A percentile compares a stretch with the other conserved stretches of the same genome.
phyloP scores from a whole-genome alignment of 2,329 filamentous ascomycete genomes.

The Hypoxylon sp. region DNA sequence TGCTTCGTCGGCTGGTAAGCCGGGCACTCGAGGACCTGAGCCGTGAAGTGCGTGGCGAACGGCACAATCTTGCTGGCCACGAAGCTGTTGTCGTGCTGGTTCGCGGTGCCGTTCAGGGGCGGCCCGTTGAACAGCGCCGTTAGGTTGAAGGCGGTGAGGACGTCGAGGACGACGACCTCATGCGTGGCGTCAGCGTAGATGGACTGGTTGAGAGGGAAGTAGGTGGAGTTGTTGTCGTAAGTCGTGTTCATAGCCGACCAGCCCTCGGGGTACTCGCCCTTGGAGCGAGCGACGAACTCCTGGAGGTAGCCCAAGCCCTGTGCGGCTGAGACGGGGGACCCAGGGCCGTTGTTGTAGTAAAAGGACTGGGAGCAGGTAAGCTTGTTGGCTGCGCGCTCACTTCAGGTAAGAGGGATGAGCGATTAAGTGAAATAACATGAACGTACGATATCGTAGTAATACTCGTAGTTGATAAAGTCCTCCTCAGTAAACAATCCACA shows the following conservation, averaged over 20 bases:
- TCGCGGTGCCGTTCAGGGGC: conserved; percentile 34
- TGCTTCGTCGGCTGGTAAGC: conserved; percentile 45
- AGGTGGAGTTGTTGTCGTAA: conserved; percentile 51
- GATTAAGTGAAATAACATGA: not conserved
- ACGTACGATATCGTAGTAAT: conserved; percentile 53
- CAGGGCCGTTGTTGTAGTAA: conserved; percentile 47
- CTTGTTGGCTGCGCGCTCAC: not conserved
- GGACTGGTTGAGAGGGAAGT: conserved; percentile 53
- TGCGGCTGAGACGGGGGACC: conserved; percentile 46
- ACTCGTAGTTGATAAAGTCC: conserved; percentile 54
- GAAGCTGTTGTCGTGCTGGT: conserved; percentile 40
- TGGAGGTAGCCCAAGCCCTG: conserved; percentile 46
- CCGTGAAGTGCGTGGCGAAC: conserved; percentile 46
- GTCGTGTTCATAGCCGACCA: conserved; percentile 44
- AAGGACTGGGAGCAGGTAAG: conserved; percentile 29
- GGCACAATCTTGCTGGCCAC: conserved; percentile 45
- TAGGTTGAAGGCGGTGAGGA: conserved; percentile 46
- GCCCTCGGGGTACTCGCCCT: conserved; percentile 40
- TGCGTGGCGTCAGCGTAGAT: conserved; percentile 54
- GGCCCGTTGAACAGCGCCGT: conserved; percentile 44
- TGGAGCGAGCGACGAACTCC: conserved; percentile 46
- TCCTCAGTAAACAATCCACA: conserved; percentile 52
- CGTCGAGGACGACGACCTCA: conserved; percentile 49
- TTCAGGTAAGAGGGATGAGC: not conserved
- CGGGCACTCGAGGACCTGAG: conserved; percentile 46